Evolutionary conservation across 2,329 filamentous ascomycete species (phyloP).

Genomic region (Zelopaecilomyces penicillatus): DNA sequence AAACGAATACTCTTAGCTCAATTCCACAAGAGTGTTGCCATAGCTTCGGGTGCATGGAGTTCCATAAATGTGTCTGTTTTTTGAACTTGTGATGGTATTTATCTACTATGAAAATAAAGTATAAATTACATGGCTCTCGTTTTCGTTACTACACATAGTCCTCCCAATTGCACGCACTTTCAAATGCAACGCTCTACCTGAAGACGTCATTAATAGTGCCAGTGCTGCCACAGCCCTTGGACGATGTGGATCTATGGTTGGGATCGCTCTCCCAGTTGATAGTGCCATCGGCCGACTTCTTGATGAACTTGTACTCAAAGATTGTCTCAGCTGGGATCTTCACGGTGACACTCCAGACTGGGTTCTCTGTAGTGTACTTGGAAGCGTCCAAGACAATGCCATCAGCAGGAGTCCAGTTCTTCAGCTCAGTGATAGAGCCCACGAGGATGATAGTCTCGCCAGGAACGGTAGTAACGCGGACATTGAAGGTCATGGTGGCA

Average conservation of each 20-base stretch:
- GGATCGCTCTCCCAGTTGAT: slow-evolving; percentile 51
- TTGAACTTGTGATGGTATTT: too few species aligned
- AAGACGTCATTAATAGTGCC: too few species aligned
- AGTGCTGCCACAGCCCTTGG: too few species aligned
- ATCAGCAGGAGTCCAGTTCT: slow-evolving; percentile 25
- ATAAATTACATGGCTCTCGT: too few species aligned
- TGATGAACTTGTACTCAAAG: slow-evolving; percentile 56
- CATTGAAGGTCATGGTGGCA: slow-evolving; percentile 13
- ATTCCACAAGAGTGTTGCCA: too few species aligned
- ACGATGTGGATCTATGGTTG: slow-evolving; percentile 25
- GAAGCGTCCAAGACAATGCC: slow-evolving; percentile 43
- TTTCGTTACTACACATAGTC: too few species aligned
- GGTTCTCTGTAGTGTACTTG: slow-evolving; percentile 45
- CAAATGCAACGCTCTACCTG: too few species aligned
- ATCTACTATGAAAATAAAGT: too few species aligned
- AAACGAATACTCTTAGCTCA: too few species aligned
- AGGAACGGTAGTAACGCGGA: slow-evolving; percentile 10
- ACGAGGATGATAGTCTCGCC: slow-evolving; percentile 15
- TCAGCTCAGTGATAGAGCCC: slow-evolving; percentile 30
- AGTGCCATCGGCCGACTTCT: slow-evolving; percentile 38
- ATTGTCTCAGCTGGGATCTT: slow-evolving; percentile 41
- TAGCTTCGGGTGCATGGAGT: too few species aligned
- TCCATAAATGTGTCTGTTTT: too few species aligned
- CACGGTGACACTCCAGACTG: slow-evolving; percentile 45
- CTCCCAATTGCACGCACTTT: too few species aligned